phyloP scores from a whole-genome alignment of 148 eudicot species.

The Fagopyrum esculentum region DNA sequence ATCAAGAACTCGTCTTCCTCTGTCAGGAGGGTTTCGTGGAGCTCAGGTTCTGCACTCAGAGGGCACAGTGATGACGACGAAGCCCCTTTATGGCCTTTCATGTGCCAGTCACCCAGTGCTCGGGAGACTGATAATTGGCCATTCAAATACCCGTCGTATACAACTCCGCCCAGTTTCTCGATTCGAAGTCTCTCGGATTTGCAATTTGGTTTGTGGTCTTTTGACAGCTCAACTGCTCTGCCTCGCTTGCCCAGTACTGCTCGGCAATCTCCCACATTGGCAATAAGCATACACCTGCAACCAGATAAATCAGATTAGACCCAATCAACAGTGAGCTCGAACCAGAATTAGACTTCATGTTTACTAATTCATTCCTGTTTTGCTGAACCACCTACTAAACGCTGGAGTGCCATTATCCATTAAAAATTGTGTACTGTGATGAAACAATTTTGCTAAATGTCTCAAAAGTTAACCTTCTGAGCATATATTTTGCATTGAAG shows the following conservation, averaged over 20 bases:
- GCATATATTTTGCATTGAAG: not conserved
- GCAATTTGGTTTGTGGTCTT: slow-evolving; percentile 64
- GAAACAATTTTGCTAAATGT: not conserved
- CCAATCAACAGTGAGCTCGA: not conserved
- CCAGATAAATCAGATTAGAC: not conserved
- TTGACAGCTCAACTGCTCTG: slow-evolving; percentile 52
- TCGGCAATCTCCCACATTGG: slow-evolving; percentile 56
- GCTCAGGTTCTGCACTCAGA: slow-evolving; percentile 49
- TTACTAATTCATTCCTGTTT: not conserved
- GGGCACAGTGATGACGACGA: slow-evolving; percentile 19
- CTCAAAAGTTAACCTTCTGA: not conserved
- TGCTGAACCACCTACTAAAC: not conserved
- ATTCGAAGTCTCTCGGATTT: slow-evolving; percentile 44
- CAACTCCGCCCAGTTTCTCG: slow-evolving; percentile 47
- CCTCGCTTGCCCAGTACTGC: slow-evolving; percentile 59
- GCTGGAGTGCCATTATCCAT: not conserved
- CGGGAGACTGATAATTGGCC: slow-evolving; percentile 60
- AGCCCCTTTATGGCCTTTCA: slow-evolving; percentile 50
- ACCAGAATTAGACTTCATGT: too few relatives aligned
- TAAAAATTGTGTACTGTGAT: not conserved
- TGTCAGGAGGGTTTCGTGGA: slow-evolving; percentile 32
- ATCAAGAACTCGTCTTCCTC: slow-evolving; percentile 59
- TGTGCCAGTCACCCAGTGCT: slow-evolving; percentile 62
- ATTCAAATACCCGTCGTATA: slow-evolving; percentile 54
- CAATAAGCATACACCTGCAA: slow-evolving; percentile 42